Conservation (phyloP, 108 stramenopile species). For the Cyclostephanos tholiformis region DNA sequence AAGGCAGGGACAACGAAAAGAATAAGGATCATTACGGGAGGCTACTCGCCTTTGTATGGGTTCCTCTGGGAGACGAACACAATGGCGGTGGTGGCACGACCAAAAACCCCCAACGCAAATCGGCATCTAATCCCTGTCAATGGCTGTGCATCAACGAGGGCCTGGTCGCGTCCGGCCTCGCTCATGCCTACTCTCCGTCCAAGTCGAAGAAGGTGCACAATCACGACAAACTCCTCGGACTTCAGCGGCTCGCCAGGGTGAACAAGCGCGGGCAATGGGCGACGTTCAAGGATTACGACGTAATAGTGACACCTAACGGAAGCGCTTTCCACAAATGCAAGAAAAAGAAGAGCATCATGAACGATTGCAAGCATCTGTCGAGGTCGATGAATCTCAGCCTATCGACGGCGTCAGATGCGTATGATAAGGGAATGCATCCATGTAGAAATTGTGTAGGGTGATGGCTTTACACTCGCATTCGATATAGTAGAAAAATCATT, state of each 20-base stretch:
- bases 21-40: conserved; percentile 77
- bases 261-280: conserved; percentile 48
- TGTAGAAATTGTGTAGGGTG: conserved; percentile 68
- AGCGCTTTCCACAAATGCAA: conserved; percentile 67
- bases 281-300: conserved; percentile 47
- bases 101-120: not conserved
- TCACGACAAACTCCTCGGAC: conserved; percentile 58
- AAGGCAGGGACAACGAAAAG: conserved; percentile 28
- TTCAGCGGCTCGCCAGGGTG: conserved; percentile 57
- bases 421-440: conserved; percentile 67
- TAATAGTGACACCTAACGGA: conserved; percentile 64
- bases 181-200: conserved; percentile 58
- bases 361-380: conserved; percentile 61
- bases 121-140: conserved; percentile 16
- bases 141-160: conserved; percentile 84
- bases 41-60: conserved; percentile 66
- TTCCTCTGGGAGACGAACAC: conserved; percentile 30
- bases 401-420: conserved; percentile 54
- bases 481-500: not conserved
- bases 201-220: conserved; percentile 55
- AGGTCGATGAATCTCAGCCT: conserved; percentile 46
- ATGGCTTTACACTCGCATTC: conserved; percentile 3
- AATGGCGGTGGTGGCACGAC: not conserved
- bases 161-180: conserved; percentile 65
- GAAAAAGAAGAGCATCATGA: conserved; percentile 10